These are phyloP conservation scores for Colletotrichum sp. DNA, from an alignment of 2,329 filamentous ascomycete species.

Conservation along the genomic window DNA sequence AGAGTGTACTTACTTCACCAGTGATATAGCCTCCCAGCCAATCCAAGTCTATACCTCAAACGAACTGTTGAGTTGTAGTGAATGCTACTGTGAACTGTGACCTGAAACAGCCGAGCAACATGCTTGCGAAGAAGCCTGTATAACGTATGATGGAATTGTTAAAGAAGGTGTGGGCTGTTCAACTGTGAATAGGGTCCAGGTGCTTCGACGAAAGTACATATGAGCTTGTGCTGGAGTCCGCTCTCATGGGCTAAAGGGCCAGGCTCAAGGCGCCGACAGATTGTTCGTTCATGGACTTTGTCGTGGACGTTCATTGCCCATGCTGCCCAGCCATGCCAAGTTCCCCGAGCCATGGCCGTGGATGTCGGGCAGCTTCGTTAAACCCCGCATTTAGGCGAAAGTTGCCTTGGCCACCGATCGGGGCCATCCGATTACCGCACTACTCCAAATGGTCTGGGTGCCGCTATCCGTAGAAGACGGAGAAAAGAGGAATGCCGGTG, in stretches of 20 bases:
- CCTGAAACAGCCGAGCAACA: not conserved
- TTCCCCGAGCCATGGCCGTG: not conserved
- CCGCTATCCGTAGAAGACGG: not conserved
- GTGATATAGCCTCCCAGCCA: not conserved
- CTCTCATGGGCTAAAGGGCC: too few relatives aligned
- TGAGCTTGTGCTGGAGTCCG: too few relatives aligned
- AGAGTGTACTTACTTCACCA: not conserved
- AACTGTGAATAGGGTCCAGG: too few relatives aligned
- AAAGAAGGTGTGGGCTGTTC: too few relatives aligned
- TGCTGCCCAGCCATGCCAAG: not conserved
- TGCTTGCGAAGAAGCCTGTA: too few relatives aligned
- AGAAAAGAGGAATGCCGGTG: not conserved
- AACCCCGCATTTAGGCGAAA: not conserved
- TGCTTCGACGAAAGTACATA: too few relatives aligned
- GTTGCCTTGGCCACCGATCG: not conserved
- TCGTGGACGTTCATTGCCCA: not conserved
- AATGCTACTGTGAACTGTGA: not conserved
- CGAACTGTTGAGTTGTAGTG: too few relatives aligned
- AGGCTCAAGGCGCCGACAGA: not conserved
- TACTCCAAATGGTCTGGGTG: not conserved
- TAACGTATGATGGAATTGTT: too few relatives aligned
- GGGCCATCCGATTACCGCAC: not conserved
- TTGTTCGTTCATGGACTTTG: not conserved
- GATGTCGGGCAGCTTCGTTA: not conserved
- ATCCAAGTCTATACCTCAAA: not conserved